A percentile compares a stretch with the other conserved stretches of the same genome.
Conservation (phyloP, 768 basidiomycete genomes). For the Suillus decipiens region DNA sequence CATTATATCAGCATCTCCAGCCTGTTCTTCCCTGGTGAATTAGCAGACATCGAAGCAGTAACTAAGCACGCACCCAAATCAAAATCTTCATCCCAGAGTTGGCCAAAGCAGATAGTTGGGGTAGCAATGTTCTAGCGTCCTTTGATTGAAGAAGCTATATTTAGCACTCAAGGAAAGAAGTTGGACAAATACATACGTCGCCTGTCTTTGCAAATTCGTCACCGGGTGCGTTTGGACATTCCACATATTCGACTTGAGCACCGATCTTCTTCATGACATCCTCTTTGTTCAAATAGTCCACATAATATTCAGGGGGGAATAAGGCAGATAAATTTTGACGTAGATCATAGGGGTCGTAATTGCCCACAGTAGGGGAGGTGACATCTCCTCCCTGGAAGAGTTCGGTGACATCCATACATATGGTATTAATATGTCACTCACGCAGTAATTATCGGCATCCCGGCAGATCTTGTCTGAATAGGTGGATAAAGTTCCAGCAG, state of each 20-base stretch:
- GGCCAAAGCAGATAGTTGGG: slow-evolving; percentile 37
- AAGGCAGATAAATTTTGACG: slow-evolving; percentile 51
- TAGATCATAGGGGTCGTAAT: slow-evolving; percentile 57
- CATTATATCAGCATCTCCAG: slow-evolving; percentile 31
- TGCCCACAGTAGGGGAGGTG: slow-evolving; percentile 50
- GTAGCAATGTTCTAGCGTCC: slow-evolving; percentile 40
- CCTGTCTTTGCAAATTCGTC: slow-evolving; percentile 50
- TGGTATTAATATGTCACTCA: slow-evolving; percentile 32
- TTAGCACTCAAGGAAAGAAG: slow-evolving; percentile 11
- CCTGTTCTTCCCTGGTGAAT: slow-evolving; percentile 15
- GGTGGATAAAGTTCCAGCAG: slow-evolving; percentile 44
- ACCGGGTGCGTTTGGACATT: slow-evolving; percentile 49
- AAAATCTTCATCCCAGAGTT: slow-evolving; percentile 40
- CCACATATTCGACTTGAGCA: slow-evolving; percentile 47
- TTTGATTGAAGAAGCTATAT: slow-evolving; percentile 8
- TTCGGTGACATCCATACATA: not conserved
- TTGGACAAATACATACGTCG: slow-evolving; percentile 43
- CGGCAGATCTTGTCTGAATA: slow-evolving; percentile 52
- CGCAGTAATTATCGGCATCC: slow-evolving; percentile 57
- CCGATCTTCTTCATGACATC: slow-evolving; percentile 49
- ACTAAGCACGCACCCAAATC: slow-evolving; percentile 36
- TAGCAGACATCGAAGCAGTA: no score
- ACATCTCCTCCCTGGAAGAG: slow-evolving; percentile 45
- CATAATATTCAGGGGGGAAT: slow-evolving; percentile 61
- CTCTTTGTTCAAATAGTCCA: slow-evolving; percentile 43